These are phyloP conservation scores for Trebouxia gelatinosa DNA, from an alignment of 163 green algal species.

Conservation along the genomic window DNA sequence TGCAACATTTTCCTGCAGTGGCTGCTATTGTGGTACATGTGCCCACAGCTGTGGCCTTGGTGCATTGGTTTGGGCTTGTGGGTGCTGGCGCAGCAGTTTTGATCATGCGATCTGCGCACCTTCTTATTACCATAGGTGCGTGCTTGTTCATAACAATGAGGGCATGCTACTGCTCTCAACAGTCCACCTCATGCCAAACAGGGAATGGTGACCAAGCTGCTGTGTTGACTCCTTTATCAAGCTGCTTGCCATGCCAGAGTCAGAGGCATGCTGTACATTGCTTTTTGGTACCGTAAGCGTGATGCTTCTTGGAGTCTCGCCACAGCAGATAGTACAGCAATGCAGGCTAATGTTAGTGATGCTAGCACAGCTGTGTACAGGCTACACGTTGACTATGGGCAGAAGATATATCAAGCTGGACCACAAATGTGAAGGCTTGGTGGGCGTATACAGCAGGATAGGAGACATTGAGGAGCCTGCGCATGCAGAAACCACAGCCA, in stretches of 20 bases:
- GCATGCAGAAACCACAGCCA: too few relatives aligned
- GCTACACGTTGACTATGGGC: too few relatives aligned
- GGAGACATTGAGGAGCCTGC: too few relatives aligned
- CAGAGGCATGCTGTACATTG: not conserved
- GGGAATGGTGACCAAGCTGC: not conserved
- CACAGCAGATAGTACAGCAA: too few relatives aligned
- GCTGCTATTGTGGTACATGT: constrained; percentile 5
- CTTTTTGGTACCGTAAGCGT: not conserved
- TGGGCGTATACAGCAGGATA: too few relatives aligned
- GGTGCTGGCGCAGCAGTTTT: constrained; percentile 11
- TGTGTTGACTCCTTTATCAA: too few relatives aligned
- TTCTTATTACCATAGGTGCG: not conserved
- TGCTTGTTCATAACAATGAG: not conserved
- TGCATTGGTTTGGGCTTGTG: constrained; percentile 13
- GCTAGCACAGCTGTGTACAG: too few relatives aligned
- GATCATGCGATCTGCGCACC: constrained; percentile 10
- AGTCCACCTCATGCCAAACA: not conserved
- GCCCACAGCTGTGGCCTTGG: not conserved
- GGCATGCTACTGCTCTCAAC: not conserved
- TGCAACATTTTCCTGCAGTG: not conserved
- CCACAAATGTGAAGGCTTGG: too few relatives aligned
- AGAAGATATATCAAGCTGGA: too few relatives aligned
- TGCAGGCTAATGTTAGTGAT: too few relatives aligned
- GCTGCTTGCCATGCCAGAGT: not conserved
- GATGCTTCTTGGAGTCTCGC: too few relatives aligned